Conservation (phyloP, 2,329 filamentous ascomycete species). For the Colletotrichum coccodes region DNA sequence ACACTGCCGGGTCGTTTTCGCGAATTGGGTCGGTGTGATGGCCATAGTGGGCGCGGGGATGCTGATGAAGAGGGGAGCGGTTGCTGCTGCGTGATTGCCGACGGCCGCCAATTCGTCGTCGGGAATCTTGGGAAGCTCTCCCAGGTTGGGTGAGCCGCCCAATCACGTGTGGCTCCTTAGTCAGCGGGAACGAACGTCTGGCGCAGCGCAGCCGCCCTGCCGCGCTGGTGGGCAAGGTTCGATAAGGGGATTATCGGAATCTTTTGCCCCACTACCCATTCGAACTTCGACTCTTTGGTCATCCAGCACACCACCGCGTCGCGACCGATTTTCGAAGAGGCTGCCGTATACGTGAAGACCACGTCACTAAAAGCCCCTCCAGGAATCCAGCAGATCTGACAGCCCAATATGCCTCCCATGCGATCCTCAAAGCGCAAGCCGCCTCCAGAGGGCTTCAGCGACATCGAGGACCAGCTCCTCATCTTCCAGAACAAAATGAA, state of each 20-base stretch:
- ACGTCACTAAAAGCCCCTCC: not conserved
- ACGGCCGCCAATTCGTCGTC: constrained; percentile 30
- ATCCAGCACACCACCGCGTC: not conserved
- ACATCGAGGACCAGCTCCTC: constrained; percentile 87
- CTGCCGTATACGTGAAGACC: not conserved
- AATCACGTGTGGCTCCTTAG: constrained; percentile 31
- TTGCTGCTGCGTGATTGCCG: constrained; percentile 38
- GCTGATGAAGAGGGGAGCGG: constrained; percentile 39
- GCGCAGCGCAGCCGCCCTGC: not conserved
- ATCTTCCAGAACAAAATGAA: constrained; percentile 94
- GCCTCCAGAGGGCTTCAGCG: constrained; percentile 86
- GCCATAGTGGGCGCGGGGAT: constrained; percentile 71
- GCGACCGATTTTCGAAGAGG: not conserved
- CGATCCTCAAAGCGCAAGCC: constrained; percentile 82
- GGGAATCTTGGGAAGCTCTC: constrained; percentile 29
- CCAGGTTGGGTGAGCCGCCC: constrained; percentile 19
- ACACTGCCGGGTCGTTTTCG: constrained; percentile 83
- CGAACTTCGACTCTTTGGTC: constrained; percentile 6
- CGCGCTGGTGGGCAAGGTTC: not conserved
- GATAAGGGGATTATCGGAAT: constrained; percentile 3
- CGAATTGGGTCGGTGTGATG: constrained; percentile 94
- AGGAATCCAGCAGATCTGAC: not conserved
- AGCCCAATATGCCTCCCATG: constrained; percentile 75
- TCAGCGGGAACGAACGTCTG: no score
- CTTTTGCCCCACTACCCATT: constrained; percentile 18